Evolutionary conservation across 169 alveolate species (phyloP), one percentile per base, ranked within the genome.

Genomic region (Plasmodium ovale): DNA sequence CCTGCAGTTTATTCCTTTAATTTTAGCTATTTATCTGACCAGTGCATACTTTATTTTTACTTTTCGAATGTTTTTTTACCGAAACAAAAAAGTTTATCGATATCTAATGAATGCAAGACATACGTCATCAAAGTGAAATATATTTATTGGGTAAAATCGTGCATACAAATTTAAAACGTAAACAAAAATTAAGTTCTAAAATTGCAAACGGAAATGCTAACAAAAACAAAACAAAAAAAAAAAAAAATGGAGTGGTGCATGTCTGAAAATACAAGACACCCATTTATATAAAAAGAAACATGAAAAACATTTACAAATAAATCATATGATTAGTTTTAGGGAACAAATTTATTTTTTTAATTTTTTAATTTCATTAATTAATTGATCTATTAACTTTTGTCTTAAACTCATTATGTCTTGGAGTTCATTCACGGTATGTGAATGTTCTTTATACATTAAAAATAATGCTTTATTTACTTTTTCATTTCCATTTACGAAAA

Each of bases 401-500:
- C 89, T 79, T 65, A 53, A 56, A 27, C 58, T 42, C 89, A 79
- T 65, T 27, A 58, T 79, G 44, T 54, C 82, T 79, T 59, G 84
- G 58, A 79, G 84, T 21, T 79, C 89, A 25, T 79, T 79, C 82
- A 79, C 51, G 1, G 69, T 49, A 49, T 79, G 62, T 37, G 42
- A 47, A 69, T 79, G 89, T 65, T 79, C 89, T 79, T 79, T 79
- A 79, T 79, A 64, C 89, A 79, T 79, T 64, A 79, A 79, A 65
- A 79, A 51, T 79, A 79, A 69, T 16, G 71, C 31, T 31, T 65
- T 70, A 65, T 79, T 64, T 79, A 79, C 65, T 42, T 69, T 53
- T 67, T 79, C 89, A 56, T 69, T 79, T 33, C 56, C 58, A 39
- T 79, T 64, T 35, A 51, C 31, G 65, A 79, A 44, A 79, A 79